Percentiles rank a stretch among this genome's conserved stretches.
phyloP scores from a whole-genome alignment of 2,329 filamentous ascomycete species.

The Alternaria postmessia region DNA sequence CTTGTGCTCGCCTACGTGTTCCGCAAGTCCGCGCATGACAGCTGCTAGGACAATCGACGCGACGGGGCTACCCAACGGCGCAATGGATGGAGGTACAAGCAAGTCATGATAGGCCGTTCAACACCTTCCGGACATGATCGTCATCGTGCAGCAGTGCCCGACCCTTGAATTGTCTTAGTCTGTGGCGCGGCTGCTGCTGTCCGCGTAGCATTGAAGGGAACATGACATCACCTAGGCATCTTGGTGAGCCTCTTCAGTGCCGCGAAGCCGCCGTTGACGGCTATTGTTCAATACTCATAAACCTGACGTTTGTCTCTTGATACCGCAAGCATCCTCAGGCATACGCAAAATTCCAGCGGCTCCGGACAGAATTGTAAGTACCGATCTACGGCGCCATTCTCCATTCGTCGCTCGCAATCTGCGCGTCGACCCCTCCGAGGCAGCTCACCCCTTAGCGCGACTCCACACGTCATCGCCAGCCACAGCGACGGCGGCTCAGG shows the following conservation, averaged over 20 bases:
- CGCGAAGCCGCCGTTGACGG: constrained; percentile 18
- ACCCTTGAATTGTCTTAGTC: constrained; percentile 15
- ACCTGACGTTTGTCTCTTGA: not conserved
- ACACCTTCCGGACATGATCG: constrained; percentile 17
- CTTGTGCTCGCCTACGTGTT: constrained; percentile 3
- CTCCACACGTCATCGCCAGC: constrained; percentile 31
- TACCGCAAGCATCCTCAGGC: not conserved
- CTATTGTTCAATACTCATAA: not conserved
- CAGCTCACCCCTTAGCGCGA: constrained; percentile 16
- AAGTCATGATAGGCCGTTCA: constrained; percentile 13
- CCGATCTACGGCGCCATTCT: constrained; percentile 22
- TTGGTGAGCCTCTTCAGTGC: constrained; percentile 6
- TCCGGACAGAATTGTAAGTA: constrained; percentile 2
- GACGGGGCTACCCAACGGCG: not conserved
- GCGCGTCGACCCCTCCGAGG: constrained; percentile 24
- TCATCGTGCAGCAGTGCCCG: constrained; percentile 24
- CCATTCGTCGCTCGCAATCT: constrained; percentile 24
- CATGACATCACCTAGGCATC: constrained; percentile 25
- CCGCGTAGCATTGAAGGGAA: constrained; percentile 8
- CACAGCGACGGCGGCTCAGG: constrained; percentile 21
- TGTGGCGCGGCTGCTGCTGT: constrained; percentile 13
- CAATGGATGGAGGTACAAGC: constrained; percentile 1
- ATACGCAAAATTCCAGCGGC: not conserved
- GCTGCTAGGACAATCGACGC: constrained; percentile 2
- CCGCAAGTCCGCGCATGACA: constrained; percentile 5